Base-by-base conservation (phyloP, 805 yeast species). In the Debaryomyces castellii region DNA sequence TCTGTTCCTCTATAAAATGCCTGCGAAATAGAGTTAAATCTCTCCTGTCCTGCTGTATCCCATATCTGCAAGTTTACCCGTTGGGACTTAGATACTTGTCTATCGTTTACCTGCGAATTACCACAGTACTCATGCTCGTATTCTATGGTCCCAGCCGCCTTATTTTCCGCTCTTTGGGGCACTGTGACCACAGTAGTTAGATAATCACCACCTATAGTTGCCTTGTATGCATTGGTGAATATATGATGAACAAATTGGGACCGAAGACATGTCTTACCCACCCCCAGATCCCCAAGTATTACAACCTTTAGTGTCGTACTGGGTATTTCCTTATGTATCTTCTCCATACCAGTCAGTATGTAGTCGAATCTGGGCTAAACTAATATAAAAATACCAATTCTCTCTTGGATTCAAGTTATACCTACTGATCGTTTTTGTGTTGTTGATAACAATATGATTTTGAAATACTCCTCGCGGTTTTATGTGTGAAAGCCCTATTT, bases 1-100 rank as follows among this genome's bases (percentile, higher is more conserved):
- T 80, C 84, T 0, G 83, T 72, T 7, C 85, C 85, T 33, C 85
- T 61, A 58, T 80, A 80, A 51, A 80, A 80, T 4, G 82, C 78
- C 55, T 73, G 76, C 9, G 78, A 69, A 24, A 78, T 75, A 43
- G 80, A 74, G 47, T 72, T 71, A 57, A 71, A 73, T 39, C 77
- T 54, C 51, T 73, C 77, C 54, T 73, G 77, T 11, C 77, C 77
- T 1, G 77, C 77, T 8, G 77, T 73, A 52, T 73, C 77, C 75
- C 81, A 83, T 8, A 83, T 74, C 59, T 83, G 89, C 32, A 83
- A 64, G 41, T 65, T 66, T 17, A 74, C 73, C 27, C 52, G 51
- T 34, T 53, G 48, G 14, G 52, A 45, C 17, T 51, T 40, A 7
- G n/a, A 5, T 17, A 9, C 7, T 8, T 18, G 38, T n/a, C 21